Evolutionary conservation across 2,329 filamentous ascomycete species (phyloP).

Genomic region (Pyrenochaeta sp.): DNA sequence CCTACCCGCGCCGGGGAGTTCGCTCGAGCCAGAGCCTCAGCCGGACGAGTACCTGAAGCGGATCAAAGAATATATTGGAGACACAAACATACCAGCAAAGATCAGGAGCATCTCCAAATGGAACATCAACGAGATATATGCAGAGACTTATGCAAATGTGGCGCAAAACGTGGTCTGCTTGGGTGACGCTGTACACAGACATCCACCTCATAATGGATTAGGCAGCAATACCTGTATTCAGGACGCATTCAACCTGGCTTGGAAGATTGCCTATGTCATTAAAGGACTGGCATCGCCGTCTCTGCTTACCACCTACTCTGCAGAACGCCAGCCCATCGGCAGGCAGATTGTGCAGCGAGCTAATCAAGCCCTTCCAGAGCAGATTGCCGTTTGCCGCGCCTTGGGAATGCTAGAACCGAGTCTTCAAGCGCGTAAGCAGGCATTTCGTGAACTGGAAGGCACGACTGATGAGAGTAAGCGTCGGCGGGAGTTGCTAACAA

Average conservation of each 20-base stretch:
- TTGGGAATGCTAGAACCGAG: slow-evolving; percentile 38
- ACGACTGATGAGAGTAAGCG: slow-evolving; percentile 1
- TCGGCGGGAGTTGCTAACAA: slow-evolving; percentile 38
- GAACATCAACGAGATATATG: slow-evolving; percentile 20
- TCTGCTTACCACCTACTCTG: slow-evolving; percentile 35
- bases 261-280: slow-evolving; percentile 46
- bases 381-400: slow-evolving; percentile 57
- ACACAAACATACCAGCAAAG: slow-evolving; percentile 8
- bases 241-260: slow-evolving; percentile 49
- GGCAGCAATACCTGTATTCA: slow-evolving; percentile 37
- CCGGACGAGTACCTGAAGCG: slow-evolving; percentile 9
- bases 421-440: no score
- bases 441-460: no score
- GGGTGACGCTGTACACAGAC: slow-evolving; percentile 17
- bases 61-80: slow-evolving; percentile 16
- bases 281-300: slow-evolving; percentile 27
- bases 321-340: slow-evolving; percentile 45
- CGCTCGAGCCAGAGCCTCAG: not conserved
- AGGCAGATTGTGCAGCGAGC: slow-evolving; percentile 60
- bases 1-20: slow-evolving; percentile 9
- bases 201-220: slow-evolving; percentile 28
- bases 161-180: no score
- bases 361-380: slow-evolving; percentile 63
- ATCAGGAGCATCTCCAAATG: slow-evolving; percentile 10
- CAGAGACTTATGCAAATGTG: slow-evolving; percentile 6